A percentile compares a stretch with the other conserved stretches of the same genome.
These are phyloP conservation scores for Mycosphaerella arachidis DNA, from an alignment of 2,329 filamentous ascomycete genomes.

Conservation along the genomic window DNA sequence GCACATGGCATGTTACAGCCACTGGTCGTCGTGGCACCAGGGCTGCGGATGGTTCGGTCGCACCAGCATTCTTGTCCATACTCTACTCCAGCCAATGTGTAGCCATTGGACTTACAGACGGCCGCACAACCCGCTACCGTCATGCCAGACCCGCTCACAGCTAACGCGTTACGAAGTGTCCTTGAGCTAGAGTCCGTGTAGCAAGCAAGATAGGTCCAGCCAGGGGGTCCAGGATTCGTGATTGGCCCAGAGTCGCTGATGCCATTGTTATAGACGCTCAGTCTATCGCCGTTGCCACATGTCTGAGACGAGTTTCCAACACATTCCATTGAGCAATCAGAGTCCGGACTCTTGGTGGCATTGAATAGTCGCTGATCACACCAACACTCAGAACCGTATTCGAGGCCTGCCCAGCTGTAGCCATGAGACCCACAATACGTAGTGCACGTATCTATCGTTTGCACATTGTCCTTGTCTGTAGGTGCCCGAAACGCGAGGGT, in stretches of 20 bases:
- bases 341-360: constrained; percentile 5
- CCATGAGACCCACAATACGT: constrained; percentile 5
- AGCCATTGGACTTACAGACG: constrained; percentile 25
- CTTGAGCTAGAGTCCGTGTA: constrained; percentile 23
- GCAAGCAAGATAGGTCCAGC: constrained; percentile 27
- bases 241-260: constrained; percentile 1
- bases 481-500: constrained; percentile 2
- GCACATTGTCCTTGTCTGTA: constrained; percentile 1
- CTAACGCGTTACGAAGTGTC: constrained; percentile 20
- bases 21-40: constrained; percentile 15
- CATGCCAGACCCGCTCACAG: constrained; percentile 15
- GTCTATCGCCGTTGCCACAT: constrained; percentile 13
- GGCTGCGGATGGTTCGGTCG: constrained; percentile 18
- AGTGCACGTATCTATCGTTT: constrained; percentile 10
- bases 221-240: constrained; percentile 14
- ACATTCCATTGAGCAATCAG: constrained; percentile 17
- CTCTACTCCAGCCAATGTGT: constrained; percentile 29
- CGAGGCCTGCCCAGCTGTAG: constrained; percentile 6
- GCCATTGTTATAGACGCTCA: constrained; percentile 15
- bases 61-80: constrained; percentile 30
- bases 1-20: constrained; percentile 27
- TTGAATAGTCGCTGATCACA: constrained; percentile 4
- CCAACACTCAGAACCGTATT: constrained; percentile 9
- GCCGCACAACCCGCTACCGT: constrained; percentile 19
- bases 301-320: constrained; percentile 11